These are phyloP conservation scores for Daldinia vernicosa DNA, from an alignment of 495 filamentous ascomycete species.

Conservation along the genomic window DNA sequence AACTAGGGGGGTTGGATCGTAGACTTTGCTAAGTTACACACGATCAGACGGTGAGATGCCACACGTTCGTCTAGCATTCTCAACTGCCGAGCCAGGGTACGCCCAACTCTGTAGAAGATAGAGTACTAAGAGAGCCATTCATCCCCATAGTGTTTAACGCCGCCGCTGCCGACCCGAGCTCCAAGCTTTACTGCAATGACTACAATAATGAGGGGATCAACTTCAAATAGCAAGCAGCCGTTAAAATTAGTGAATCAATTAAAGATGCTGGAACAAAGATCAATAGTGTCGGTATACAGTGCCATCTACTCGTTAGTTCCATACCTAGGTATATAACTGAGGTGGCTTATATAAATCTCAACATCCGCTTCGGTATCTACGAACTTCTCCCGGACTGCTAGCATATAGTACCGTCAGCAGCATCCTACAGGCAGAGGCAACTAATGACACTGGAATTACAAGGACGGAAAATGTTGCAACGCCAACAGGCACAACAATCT, in stretches of 20 bases:
- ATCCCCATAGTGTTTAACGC: slow-evolving; percentile 65
- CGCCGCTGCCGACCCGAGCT: slow-evolving; percentile 61
- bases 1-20: slow-evolving; percentile 60
- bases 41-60: slow-evolving; percentile 58
- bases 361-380: too few species aligned
- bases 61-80: slow-evolving; percentile 70
- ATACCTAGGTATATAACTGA: too few species aligned
- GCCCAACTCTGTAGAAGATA: too few species aligned
- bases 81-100: slow-evolving; percentile 67
- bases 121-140: too few species aligned
- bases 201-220: slow-evolving; percentile 70
- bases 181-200: slow-evolving; percentile 75
- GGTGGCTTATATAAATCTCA: too few species aligned
- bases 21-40: slow-evolving; percentile 62
- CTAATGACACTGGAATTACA: too few species aligned
- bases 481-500: too few species aligned
- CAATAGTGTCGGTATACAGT: slow-evolving; percentile 72
- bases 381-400: not conserved
- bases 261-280: slow-evolving; percentile 63
- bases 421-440: too few species aligned
- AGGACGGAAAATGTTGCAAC: too few species aligned
- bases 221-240: slow-evolving; percentile 57
- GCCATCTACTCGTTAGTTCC: slow-evolving; percentile 66
- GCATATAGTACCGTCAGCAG: too few species aligned
- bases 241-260: slow-evolving; percentile 63